phyloP scores from a whole-genome alignment of 352 stramenopile genomes.

The Aphanomyces invadans region DNA sequence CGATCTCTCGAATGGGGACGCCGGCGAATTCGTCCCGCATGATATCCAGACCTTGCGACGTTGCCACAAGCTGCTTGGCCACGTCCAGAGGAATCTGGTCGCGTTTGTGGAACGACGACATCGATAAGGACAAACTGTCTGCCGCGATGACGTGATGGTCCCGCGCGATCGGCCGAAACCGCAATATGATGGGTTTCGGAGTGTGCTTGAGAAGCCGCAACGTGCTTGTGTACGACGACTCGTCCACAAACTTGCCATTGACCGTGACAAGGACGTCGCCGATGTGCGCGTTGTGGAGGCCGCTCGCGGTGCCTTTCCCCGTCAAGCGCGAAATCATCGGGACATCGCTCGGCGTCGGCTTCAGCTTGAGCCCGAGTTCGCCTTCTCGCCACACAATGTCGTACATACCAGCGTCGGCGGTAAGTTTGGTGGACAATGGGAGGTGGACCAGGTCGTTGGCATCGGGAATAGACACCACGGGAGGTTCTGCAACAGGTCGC shows the following conservation, averaged over 20 bases:
- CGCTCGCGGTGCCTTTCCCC: conserved; percentile 71
- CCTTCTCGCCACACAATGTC: conserved; percentile 85
- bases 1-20: conserved; percentile 60
- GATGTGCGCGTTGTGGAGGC: conserved; percentile 72
- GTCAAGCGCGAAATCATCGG: conserved; percentile 78
- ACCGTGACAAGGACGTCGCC: conserved; percentile 79
- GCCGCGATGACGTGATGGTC: conserved; percentile 1
- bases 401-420: conserved; percentile 41
- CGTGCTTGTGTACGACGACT: conserved; percentile 73
- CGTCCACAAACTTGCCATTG: conserved; percentile 73
- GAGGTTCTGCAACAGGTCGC: too few relatives aligned
- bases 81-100: conserved; percentile 67
- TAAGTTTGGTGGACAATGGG: background rate
- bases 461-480: too few relatives aligned
- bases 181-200: conserved; percentile 69
- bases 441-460: too few relatives aligned
- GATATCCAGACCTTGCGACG: conserved; percentile 63
- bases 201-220: conserved; percentile 83
- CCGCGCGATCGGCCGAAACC: conserved; percentile 47
- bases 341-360: conserved; percentile 63
- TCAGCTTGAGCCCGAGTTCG: conserved; percentile 78
- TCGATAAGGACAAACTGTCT: background rate
- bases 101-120: conserved; percentile 28
- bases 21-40: conserved; percentile 61
- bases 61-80: conserved; percentile 67